Conservation (phyloP, 1,284 basidiomycete species). For the Apiotrichum veenhuisii region DNA sequence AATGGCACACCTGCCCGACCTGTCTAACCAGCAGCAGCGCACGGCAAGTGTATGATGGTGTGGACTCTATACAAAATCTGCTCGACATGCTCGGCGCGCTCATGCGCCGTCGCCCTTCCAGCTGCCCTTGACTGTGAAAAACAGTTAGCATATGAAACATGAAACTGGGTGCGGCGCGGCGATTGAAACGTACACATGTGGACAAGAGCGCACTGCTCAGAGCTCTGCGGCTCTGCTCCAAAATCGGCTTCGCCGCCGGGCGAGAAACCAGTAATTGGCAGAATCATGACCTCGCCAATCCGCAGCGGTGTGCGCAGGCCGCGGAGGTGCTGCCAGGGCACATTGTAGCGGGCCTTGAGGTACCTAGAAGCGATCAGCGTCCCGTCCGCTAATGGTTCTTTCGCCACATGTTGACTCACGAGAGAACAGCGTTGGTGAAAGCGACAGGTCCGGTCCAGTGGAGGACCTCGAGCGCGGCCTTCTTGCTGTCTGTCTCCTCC, state of each 20-base stretch:
- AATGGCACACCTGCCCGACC: no score
- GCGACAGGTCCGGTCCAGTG: conserved; percentile 47
- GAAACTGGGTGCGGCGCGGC: no score
- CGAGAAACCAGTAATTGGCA: conserved; percentile 47
- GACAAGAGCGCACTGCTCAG: conserved; percentile 36
- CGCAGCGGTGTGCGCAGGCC: conserved; percentile 42
- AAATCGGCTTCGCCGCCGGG: conserved; percentile 43
- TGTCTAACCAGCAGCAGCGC: no score
- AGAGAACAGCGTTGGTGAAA: conserved; percentile 42
- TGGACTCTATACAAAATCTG: no score
- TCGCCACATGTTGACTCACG: conserved; percentile 23
- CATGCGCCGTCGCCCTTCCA: conserved; percentile 57
- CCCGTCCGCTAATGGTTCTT: not conserved
- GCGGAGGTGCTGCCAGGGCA: conserved; percentile 47
- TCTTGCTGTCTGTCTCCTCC: not conserved
- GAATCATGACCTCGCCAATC: conserved; percentile 46
- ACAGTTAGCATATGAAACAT: no score
- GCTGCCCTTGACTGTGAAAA: conserved; percentile 66
- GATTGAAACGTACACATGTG: conserved; percentile 30
- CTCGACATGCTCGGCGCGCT: conserved; percentile 31
- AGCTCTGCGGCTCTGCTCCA: conserved; percentile 23
- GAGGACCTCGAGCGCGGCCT: conserved; percentile 38
- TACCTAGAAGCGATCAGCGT: conserved; percentile 30
- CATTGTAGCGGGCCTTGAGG: conserved; percentile 41
- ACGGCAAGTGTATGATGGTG: no score